Evolutionary conservation across 805 yeast species (phyloP), one percentile per base, ranked within the genome.

Genomic region (Saturnispora ahearnii): DNA sequence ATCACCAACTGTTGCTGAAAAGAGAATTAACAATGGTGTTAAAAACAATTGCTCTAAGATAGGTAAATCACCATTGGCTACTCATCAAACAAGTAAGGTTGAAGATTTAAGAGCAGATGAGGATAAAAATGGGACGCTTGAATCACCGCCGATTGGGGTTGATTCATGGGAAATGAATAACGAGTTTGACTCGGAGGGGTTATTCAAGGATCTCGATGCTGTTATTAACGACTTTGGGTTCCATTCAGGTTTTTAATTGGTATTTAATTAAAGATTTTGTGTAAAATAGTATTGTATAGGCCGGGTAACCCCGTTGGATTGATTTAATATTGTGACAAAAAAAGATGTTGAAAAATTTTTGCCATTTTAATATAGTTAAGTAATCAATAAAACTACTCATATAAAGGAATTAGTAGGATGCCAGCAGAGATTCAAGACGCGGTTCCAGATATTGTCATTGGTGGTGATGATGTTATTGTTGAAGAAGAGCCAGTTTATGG

Each of bases 221-320:
- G 85, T 88, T 51, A 87, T 88, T 96, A 87, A 85, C 61, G 95
- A 87, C 61, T 88, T 87, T 66, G 96, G 96, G 5, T 88, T 88
- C 69, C 87, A 85, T 56, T 81, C 87, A 3, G 73, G 72, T 48
- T 48, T 48, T 31, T 48, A 26, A 48, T 12, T 26, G 4, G 44
- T 28, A 29, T 28, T n/a, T 15, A 18, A 15, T 28, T 41, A 12
- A 18, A 36, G 24, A 11, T 18, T 34, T 21, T 36, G 24, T 37
- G 41, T 38, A 38, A 11, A 26, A 12, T 38, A 34, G 37, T 22
- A 6, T 11, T n/a, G n/a, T 45, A 13, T 24, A 28, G 24, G 47
- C 47, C 47, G 47, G 47, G 49, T 46, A 40, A 40, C 43, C 34
- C 41, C 26, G 15, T 18, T 32, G 12, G n/a, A 29, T 42, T 10